Conservation (phyloP, 176 grass and related monocot species). For the Carex pumila region DNA sequence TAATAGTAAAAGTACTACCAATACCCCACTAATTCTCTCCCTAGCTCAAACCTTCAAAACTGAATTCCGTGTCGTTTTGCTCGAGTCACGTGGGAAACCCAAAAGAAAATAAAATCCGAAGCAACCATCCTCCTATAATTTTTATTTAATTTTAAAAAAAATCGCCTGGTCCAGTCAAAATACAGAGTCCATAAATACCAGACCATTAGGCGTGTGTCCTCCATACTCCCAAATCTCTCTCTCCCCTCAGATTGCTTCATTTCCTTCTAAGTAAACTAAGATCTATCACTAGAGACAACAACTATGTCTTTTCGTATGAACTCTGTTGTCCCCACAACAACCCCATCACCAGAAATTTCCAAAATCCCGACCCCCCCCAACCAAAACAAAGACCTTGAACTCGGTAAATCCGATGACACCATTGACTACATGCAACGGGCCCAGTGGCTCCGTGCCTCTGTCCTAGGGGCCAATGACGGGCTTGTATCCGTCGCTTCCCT, state of each 20-base stretch:
- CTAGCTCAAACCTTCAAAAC: not conserved
- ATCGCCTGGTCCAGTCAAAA: not conserved
- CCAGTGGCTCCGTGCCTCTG: conserved; percentile 90
- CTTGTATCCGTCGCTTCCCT: conserved; percentile 89
- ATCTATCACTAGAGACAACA: not conserved
- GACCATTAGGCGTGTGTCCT: conserved; percentile 42
- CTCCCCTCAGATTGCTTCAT: not conserved
- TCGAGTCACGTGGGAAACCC: no score
- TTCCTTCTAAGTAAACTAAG: not conserved
- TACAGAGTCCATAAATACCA: conserved; percentile 35
- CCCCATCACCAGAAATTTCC: not conserved
- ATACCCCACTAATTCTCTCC: not conserved
- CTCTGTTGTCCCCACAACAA: conserved; percentile 34
- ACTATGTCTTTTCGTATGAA: conserved; percentile 39
- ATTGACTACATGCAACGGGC: conserved; percentile 73
- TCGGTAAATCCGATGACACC: not conserved
- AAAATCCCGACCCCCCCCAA: not conserved
- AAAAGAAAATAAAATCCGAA: not conserved
- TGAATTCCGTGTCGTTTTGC: not conserved
- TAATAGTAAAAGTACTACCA: not conserved
- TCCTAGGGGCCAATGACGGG: conserved; percentile 92
- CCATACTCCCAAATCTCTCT: conserved; percentile 29
- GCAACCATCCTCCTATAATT: not conserved
- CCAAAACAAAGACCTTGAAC: not conserved
- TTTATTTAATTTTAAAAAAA: not conserved